Evolutionary conservation across 2,329 filamentous ascomycete genomes (phyloP).

Genomic region (Leptographium wingfieldii): DNA sequence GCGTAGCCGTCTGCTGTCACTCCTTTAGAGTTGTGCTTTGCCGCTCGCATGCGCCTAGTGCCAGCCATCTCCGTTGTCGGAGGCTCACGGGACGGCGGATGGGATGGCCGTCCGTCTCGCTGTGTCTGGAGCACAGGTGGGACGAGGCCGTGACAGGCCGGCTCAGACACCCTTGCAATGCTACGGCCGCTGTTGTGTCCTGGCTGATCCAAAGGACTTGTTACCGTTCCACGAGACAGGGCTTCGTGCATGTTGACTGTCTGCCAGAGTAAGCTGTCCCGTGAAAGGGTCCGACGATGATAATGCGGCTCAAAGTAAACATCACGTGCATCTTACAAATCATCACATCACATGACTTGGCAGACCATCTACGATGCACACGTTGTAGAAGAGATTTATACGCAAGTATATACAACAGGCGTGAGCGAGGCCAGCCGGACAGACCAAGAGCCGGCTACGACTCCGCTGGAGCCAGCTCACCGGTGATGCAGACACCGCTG

Average conservation of each 20-base stretch:
- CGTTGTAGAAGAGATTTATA: too few species aligned
- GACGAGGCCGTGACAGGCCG: not conserved
- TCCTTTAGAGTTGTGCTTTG: not conserved
- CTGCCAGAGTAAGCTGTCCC: too few species aligned
- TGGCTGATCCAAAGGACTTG: not conserved
- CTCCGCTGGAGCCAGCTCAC: not conserved
- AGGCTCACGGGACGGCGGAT: not conserved
- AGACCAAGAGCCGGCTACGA: not conserved
- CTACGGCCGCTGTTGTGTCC: not conserved
- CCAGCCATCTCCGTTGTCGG: not conserved
- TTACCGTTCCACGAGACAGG: not conserved
- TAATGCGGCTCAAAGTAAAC: too few species aligned
- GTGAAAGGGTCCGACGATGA: too few species aligned
- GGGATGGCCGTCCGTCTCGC: not conserved
- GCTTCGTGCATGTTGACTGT: not conserved
- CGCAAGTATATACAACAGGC: too few species aligned
- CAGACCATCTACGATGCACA: too few species aligned
- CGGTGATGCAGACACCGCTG: conserved; percentile 10
- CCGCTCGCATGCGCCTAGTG: not conserved
- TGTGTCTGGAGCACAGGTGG: not conserved
- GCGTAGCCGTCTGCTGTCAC: not conserved
- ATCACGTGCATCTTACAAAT: too few species aligned
- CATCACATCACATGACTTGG: too few species aligned
- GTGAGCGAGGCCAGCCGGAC: not conserved
- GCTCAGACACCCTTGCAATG: not conserved